Evolutionary conservation across 192 early-diverging fungal species (phyloP), one percentile per base, ranked within the genome.

Genomic region (Diversispora eburnea): DNA sequence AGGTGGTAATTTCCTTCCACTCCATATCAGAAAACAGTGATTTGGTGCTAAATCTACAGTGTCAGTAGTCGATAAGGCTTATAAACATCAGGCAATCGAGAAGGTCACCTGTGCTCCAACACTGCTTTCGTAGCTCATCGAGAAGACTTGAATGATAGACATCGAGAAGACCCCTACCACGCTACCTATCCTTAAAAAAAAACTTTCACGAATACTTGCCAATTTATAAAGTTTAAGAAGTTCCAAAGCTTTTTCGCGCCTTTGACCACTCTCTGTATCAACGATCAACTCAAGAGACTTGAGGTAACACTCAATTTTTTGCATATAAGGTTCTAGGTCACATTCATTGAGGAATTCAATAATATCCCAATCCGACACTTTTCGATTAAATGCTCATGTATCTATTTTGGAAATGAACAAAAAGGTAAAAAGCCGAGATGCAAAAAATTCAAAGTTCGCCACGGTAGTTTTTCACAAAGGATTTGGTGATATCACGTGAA

Each of bases 331-430:
- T 66, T 66, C 45, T 46, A 66, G 22, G 48, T 46, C 22, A 46
- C 64, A 66, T 15, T 66, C 46, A 22, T 66, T n/a, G 25, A 66
- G 64, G 64, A 66, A 62, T 22, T 49, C 63, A 65, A 65, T 65
- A 65, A 65, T 65, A 49, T 65, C 25, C 45, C 17, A 66, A 15
- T 66, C 64, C 2, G 45, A 66, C 8, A 6, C 25, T 66, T 66
- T 66, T 66, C 64, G 46, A 49, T 6, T 25, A 51, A 66, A 66
- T 66, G 48, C 48, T 66, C 25, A 66, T 66, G 45, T 66, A 66
- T 15, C 46, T n/a, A 3, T 65, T 65, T 52, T 52, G n/a, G n/a
- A n/a, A n/a, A n/a, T n/a, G n/a, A n/a, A n/a, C n/a, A n/a, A n/a
- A n/a, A n/a, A n/a, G n/a, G n/a, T n/a, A n/a, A n/a, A n/a, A n/a